Evolutionary conservation across 169 alveolate genomes (phyloP).

Genomic region (Plasmodium adleri): DNA sequence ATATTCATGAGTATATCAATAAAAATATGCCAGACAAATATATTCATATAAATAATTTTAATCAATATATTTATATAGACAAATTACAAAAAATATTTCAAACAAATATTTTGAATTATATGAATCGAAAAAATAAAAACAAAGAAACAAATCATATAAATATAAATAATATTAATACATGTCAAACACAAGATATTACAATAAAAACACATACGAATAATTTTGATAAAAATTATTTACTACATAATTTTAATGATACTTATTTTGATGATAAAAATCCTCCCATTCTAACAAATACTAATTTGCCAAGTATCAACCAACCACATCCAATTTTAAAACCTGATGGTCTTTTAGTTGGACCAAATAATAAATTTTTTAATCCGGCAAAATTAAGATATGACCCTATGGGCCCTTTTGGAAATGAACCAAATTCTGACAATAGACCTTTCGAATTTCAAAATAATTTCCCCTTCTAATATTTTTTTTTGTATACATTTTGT

Average conservation of each 20-base stretch:
- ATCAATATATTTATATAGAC: conserved; percentile 10
- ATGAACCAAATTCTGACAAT: conserved; percentile 84
- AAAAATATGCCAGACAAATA: not conserved
- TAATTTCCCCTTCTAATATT: conserved; percentile 62
- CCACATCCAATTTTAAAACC: conserved; percentile 75
- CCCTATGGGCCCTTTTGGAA: conserved; percentile 86
- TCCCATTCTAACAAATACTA: not conserved
- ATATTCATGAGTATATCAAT: conserved; percentile 43
- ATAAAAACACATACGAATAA: not conserved
- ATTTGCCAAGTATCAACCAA: conserved; percentile 20
- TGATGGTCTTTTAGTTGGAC: conserved; percentile 86
- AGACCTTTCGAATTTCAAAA: conserved; percentile 54
- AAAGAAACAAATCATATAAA: conserved; percentile 3
- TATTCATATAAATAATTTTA: not conserved
- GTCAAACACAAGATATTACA: not conserved
- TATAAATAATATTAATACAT: conserved; percentile 7
- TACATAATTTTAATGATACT: conserved; percentile 30
- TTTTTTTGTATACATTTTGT: not conserved
- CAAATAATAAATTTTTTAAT: conserved; percentile 82
- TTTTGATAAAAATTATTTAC: not conserved
- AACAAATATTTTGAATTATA: conserved; percentile 28
- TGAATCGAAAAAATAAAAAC: conserved; percentile 6
- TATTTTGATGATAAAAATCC: conserved; percentile 74
- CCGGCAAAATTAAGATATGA: conserved; percentile 80
- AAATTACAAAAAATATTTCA: conserved; percentile 43